Evolutionary conservation across 345 rosid species (phyloP).

Genomic region (Physaria fendleri): DNA sequence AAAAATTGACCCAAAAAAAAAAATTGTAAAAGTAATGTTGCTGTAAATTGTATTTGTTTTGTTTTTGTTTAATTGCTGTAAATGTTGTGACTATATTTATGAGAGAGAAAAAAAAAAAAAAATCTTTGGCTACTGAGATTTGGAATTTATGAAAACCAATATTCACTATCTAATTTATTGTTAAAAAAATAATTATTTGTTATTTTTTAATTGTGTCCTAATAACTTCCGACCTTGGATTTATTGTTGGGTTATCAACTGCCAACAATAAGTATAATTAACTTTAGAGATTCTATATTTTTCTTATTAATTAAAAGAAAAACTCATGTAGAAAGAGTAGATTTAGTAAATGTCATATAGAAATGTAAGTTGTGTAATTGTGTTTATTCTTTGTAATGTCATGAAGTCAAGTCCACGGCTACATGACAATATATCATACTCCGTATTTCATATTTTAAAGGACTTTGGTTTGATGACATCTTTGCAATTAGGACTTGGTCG

Average conservation of each 20-base stretch:
- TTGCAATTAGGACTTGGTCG: background rate
- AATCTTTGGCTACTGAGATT: background rate
- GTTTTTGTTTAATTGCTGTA: background rate
- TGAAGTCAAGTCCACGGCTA: constrained; percentile 4
- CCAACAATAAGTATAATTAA: too few relatives aligned
- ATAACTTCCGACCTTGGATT: too few relatives aligned
- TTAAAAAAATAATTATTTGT: too few relatives aligned
- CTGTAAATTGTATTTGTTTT: background rate
- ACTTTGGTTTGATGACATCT: background rate
- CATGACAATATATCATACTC: background rate
- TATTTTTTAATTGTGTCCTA: too few relatives aligned
- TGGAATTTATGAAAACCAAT: background rate
- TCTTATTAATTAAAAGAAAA: background rate
- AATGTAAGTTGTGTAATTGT: background rate
- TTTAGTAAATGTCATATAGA: background rate
- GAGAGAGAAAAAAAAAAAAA: background rate
- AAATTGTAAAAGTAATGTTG: background rate
- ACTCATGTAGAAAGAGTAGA: background rate
- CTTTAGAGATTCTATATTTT: too few relatives aligned
- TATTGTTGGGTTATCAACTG: too few relatives aligned
- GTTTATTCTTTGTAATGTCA: background rate
- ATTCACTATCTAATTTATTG: background rate
- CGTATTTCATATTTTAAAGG: too few relatives aligned
- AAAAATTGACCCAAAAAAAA: too few relatives aligned
- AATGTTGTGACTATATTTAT: background rate